Evolutionary conservation across 495 filamentous ascomycete genomes (phyloP).

Genomic region (Neurospora hispaniola): DNA sequence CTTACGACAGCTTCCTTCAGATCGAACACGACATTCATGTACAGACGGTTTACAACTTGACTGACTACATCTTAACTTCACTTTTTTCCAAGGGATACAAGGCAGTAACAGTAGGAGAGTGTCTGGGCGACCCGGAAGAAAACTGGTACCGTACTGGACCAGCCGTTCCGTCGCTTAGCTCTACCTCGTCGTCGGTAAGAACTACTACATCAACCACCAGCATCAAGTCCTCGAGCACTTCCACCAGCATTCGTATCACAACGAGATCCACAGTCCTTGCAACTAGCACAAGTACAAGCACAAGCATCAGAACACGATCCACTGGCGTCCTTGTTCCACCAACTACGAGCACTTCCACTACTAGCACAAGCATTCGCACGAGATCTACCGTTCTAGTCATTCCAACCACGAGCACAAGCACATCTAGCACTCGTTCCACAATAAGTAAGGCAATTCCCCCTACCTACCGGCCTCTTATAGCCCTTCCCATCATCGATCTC

Average conservation of each 20-base stretch:
- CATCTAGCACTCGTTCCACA: neutral
- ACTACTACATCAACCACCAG: neutral
- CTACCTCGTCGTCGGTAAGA: neutral
- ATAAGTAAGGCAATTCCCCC: neutral
- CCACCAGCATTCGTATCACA: neutral
- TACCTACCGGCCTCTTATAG: neutral
- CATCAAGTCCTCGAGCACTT: slow-evolving; percentile 4
- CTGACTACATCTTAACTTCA: slow-evolving; percentile 57
- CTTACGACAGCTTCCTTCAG: slow-evolving; percentile 44
- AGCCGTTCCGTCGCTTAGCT: neutral
- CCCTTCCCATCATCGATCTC: neutral
- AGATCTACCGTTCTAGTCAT: neutral
- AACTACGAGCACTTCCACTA: neutral
- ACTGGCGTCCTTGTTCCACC: neutral
- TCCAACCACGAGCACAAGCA: neutral
- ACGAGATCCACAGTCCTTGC: neutral
- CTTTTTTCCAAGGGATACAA: slow-evolving; percentile 49
- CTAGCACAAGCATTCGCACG: neutral
- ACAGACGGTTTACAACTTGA: slow-evolving; percentile 67
- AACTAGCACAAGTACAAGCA: neutral
- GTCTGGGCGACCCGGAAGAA: slow-evolving; percentile 54
- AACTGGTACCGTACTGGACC: slow-evolving; percentile 56
- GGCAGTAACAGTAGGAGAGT: slow-evolving; percentile 63
- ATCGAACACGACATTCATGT: slow-evolving; percentile 76
- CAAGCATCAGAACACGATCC: neutral